Conservation (phyloP, 768 basidiomycete species). For the Xerocomus potaroensis region DNA sequence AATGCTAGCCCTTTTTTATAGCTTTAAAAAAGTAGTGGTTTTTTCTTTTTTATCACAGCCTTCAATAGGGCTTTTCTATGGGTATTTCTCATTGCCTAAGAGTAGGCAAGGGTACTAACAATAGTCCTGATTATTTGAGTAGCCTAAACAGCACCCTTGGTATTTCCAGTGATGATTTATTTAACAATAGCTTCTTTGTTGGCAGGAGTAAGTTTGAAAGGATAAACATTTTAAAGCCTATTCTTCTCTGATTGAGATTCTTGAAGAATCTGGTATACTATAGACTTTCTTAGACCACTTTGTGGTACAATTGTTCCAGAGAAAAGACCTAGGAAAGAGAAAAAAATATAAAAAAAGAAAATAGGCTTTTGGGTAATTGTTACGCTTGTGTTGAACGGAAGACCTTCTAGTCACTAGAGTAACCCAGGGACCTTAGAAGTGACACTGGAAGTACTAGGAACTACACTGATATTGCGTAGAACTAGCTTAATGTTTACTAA, state of each 20-base stretch:
- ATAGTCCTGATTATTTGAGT: background rate
- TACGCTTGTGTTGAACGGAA: too few relatives aligned
- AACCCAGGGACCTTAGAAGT: too few relatives aligned
- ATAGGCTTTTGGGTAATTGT: too few relatives aligned
- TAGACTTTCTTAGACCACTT: slow-evolving; percentile 8
- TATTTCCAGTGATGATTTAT: slow-evolving; percentile 19
- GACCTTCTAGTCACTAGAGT: too few relatives aligned
- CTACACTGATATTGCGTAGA: too few relatives aligned
- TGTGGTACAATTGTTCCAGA: too few relatives aligned
- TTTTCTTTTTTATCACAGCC: slow-evolving; percentile 20
- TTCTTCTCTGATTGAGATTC: background rate
- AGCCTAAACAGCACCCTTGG: slow-evolving; percentile 17
- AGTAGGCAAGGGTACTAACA: background rate
- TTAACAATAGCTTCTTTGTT: slow-evolving; percentile 19
- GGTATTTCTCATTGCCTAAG: slow-evolving; percentile 19
- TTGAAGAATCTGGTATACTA: background rate
- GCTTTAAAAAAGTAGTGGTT: background rate
- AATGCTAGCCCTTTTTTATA: background rate
- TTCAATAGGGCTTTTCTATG: slow-evolving; percentile 12
- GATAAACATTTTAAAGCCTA: background rate
- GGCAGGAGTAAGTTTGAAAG: too few relatives aligned
- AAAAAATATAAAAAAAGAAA: too few relatives aligned
- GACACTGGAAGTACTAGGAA: too few relatives aligned
- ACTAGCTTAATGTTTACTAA: too few relatives aligned
- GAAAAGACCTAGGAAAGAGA: too few relatives aligned